Evolutionary conservation across 2,329 filamentous ascomycete species (phyloP).

Genomic region (Penicillium sclerotigenum): DNA sequence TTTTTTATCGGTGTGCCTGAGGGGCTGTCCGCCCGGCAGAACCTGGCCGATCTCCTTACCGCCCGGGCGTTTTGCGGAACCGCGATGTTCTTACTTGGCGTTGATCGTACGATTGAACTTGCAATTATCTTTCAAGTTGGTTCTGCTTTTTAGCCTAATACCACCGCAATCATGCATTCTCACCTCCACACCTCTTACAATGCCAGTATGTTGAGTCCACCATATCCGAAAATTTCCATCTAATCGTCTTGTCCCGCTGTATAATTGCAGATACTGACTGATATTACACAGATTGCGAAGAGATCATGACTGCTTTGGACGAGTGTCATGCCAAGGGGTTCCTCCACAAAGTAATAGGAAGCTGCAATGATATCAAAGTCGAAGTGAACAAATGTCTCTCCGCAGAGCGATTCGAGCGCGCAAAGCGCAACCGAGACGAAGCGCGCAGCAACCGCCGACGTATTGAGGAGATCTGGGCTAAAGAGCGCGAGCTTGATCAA

Average conservation of each 20-base stretch:
- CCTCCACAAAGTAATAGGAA: constrained; percentile 83
- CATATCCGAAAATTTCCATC: not conserved
- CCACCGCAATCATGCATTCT: constrained; percentile 74
- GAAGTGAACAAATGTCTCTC: constrained; percentile 82
- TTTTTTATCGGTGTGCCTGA: constrained; percentile 27
- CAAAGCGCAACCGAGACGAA: constrained; percentile 69
- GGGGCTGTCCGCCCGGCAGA: constrained; percentile 34
- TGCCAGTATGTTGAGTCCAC: constrained; percentile 58
- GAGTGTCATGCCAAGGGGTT: constrained; percentile 94
- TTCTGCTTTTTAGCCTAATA: not conserved
- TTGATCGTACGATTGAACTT: not conserved
- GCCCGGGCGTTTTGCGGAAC: constrained; percentile 21
- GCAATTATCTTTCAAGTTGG: constrained; percentile 5
- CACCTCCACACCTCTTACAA: constrained; percentile 94
- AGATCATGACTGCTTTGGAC: constrained; percentile 88
- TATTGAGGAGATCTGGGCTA: constrained; percentile 74
- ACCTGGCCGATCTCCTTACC: constrained; percentile 24
- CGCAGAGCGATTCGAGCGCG: constrained; percentile 73
- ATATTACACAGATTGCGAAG: constrained; percentile 72
- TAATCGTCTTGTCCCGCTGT: not conserved
- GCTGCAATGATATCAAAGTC: constrained; percentile 83
- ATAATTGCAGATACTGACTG: constrained; percentile 3
- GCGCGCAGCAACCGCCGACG: constrained; percentile 68
- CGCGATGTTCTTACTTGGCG: constrained; percentile 9
- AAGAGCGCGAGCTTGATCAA: constrained; percentile 43